Evolutionary conservation across 129 eudicot genomes (phyloP), one percentile per base, ranked within the genome.

Genomic region (Tanacetum coccineum): DNA sequence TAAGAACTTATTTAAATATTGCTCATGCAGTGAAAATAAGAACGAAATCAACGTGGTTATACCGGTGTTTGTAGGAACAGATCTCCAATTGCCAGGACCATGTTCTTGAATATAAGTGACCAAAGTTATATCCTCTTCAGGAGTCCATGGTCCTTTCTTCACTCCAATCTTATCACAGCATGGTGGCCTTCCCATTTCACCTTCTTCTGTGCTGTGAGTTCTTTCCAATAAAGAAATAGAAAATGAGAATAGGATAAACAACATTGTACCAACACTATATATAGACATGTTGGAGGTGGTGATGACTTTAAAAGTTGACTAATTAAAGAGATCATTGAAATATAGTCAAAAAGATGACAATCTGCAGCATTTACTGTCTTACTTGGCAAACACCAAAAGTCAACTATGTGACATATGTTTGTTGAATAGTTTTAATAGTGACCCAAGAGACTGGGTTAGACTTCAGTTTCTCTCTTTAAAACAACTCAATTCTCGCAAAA

Each of bases 101-200:
- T 79, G 63, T 51, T 83, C 55, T 73, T 83, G 85, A 67, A 83
- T 76, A 59, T 80, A 83, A 20, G 85, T 72, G 12, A 79, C 88
- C 15, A 79, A 15, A 57, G 52, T 50, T 47, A 81, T 74, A 50
- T 81, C 86, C 40, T 81, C 86, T 70, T 81, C 86, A 15, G 86
- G 86, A 3, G 86, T 81, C 85, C 85, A 81, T 21, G 85, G 85
- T 18, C 85, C 85, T 66, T 81, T 81, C 79, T 83, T 79, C 62
- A 80, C 82, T 62, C 85, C 88, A 13, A 45, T 66, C 42, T 70
- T 83, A 25, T 77, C 88, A 66, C 85, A 80, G 42, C 87, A 82
- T 7, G 87, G 87, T 67, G 87, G 87, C 19, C 87, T 82, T 49
- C 84, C 87, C 87, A 82, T 82, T 45, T 75, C 66, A 9, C 81